Percentiles rank a stretch among this genome's conserved stretches.
phyloP scores from a whole-genome alignment of 148 eudicot genomes.

The Camellia japonica region DNA sequence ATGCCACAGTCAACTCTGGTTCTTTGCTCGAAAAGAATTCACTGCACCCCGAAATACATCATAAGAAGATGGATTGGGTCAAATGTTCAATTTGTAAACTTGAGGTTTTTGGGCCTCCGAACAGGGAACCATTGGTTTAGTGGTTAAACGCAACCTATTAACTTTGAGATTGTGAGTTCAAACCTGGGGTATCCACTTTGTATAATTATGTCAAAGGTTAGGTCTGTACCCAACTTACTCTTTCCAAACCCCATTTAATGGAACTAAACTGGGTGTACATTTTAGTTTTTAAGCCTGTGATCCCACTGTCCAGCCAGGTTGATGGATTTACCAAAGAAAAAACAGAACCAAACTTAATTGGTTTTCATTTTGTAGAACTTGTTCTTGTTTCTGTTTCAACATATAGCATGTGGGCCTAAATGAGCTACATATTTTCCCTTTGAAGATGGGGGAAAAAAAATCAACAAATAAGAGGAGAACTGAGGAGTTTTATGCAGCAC shows the following conservation, averaged over 20 bases:
- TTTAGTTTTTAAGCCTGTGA: background rate
- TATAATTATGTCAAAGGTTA: too few species aligned
- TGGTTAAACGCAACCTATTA: too few species aligned
- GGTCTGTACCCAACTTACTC: too few species aligned
- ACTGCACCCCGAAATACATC: background rate
- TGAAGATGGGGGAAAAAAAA: background rate
- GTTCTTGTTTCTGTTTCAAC: background rate
- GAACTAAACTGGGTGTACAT: background rate
- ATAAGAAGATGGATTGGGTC: background rate
- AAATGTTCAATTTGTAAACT: background rate
- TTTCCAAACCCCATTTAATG: too few species aligned
- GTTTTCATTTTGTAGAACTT: background rate
- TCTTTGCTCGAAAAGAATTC: background rate
- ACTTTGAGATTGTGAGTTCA: too few species aligned
- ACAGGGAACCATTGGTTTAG: too few species aligned
- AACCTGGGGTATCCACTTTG: too few species aligned
- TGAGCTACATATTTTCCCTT: background rate
- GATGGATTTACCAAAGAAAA: background rate
- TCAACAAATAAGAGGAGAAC: background rate
- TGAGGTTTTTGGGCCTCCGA: too few species aligned
- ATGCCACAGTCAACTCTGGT: background rate
- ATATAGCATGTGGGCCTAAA: background rate
- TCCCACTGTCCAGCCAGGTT: background rate
- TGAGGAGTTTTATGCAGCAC: background rate
- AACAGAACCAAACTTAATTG: background rate